Evolutionary conservation across 805 yeast genomes (phyloP).

Genomic region (Nakazawaea populi): DNA sequence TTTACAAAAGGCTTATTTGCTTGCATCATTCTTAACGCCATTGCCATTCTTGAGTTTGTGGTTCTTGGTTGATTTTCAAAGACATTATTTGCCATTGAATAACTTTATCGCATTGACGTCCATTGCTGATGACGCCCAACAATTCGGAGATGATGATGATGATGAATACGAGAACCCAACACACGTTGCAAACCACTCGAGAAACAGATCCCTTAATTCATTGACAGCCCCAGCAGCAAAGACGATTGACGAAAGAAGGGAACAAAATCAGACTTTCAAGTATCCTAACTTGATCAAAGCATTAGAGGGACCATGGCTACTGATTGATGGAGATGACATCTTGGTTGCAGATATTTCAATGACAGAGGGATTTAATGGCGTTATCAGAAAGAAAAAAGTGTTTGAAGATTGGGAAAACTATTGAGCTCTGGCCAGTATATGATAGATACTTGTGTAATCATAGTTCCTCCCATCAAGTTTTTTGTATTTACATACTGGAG

Average conservation of each 20-base stretch:
- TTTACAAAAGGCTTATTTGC: conserved; percentile 69
- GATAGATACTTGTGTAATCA: no score
- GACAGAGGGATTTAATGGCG: conserved; percentile 25
- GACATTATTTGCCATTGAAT: conserved; percentile 72
- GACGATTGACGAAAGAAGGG: conserved; percentile 78
- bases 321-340: conserved; percentile 52
- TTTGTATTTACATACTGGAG: no score
- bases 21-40: conserved; percentile 70
- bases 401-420: conserved; percentile 11
- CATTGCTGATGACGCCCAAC: conserved; percentile 1
- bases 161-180: not conserved
- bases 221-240: conserved; percentile 17
- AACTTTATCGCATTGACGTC: conserved; percentile 40
- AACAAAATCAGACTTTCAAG: conserved; percentile 61
- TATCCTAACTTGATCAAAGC: conserved; percentile 68
- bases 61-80: conserved; percentile 75
- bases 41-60: conserved; percentile 64
- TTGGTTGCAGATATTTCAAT: conserved; percentile 41
- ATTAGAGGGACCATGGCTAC: conserved; percentile 84
- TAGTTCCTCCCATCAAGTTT: no score
- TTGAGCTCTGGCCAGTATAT: not conserved
- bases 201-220: no score
- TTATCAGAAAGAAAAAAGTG: conserved; percentile 19
- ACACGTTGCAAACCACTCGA: no score
- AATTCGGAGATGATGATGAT: not conserved